Evolutionary conservation across 495 filamentous ascomycete genomes (phyloP).

Genomic region (Ramalina peruviana): DNA sequence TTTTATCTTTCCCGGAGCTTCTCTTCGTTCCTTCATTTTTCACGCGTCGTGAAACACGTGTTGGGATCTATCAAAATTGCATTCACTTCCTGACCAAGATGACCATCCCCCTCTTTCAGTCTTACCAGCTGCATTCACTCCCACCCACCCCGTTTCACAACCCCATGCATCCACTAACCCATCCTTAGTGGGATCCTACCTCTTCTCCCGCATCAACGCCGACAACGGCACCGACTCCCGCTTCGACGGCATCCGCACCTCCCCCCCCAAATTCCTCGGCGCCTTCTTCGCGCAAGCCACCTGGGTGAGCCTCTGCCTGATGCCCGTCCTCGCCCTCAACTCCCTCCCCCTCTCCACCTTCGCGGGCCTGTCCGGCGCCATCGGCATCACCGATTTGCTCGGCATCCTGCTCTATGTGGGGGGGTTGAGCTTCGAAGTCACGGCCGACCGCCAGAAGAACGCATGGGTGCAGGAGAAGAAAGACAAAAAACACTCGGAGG

Average conservation of each 20-base stretch:
- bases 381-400: conserved; percentile 34
- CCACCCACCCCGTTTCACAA: not conserved
- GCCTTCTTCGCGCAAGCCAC: conserved; percentile 46
- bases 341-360: conserved; percentile 36
- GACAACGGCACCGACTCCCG: conserved; percentile 41
- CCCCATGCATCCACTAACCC: not conserved
- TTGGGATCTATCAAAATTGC: not conserved
- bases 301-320: conserved; percentile 46
- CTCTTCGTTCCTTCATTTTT: no score
- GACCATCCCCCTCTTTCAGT: no score
- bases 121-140: not conserved
- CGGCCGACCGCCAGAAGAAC: conserved; percentile 46
- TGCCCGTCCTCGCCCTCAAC: conserved; percentile 47
- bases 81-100: not conserved
- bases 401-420: conserved; percentile 38
- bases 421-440: conserved; percentile 43
- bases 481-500: conserved; percentile 45
- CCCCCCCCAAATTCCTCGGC: conserved; percentile 35
- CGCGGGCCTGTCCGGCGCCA: conserved; percentile 23
- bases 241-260: conserved; percentile 44
- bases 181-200: conserved; percentile 40
- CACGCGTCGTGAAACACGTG: no score
- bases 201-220: conserved; percentile 39
- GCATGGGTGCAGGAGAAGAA: conserved; percentile 40
- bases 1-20: no score